phyloP scores from a whole-genome alignment of 192 early-diverging fungal species.

The Coemansia sp. region DNA sequence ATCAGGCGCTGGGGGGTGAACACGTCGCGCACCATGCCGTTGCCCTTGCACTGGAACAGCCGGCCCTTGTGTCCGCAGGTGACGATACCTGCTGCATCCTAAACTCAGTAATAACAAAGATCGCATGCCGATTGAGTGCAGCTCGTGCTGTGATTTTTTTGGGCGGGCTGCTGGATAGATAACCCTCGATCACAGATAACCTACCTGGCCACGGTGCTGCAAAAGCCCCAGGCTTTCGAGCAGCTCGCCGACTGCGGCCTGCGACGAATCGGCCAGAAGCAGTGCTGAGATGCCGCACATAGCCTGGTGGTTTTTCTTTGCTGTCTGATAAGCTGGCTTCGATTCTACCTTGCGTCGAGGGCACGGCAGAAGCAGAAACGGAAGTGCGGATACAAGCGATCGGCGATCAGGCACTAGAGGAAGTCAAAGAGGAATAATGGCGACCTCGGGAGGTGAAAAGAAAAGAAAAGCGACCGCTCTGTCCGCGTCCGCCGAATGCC shows the following conservation, averaged over 20 bases:
- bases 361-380: too few species aligned
- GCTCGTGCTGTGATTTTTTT: neutral
- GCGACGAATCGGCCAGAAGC: slow-evolving; percentile 72
- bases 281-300: slow-evolving; percentile 92
- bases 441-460: slow-evolving; percentile 13
- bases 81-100: slow-evolving; percentile 99
- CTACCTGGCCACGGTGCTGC: slow-evolving; percentile 98
- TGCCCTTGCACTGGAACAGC: slow-evolving; percentile 97
- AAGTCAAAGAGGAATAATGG: neutral
- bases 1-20: slow-evolving; percentile 77
- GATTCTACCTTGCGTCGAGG: too few species aligned
- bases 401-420: too few species aligned
- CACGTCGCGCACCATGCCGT: slow-evolving; percentile 99
- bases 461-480: slow-evolving; percentile 3
- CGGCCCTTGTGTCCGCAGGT: slow-evolving; percentile 96
- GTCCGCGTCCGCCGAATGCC: neutral
- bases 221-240: slow-evolving; percentile 92
- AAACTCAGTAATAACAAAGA: neutral
- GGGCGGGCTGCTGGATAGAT: neutral
- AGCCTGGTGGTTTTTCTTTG: neutral
- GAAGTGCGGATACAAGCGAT: neutral
- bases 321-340: neutral
- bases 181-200: neutral
- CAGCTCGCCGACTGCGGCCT: slow-evolving; percentile 77
- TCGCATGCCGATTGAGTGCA: neutral